These are phyloP conservation scores for Lonicera japonica DNA, from an alignment of 129 eudicot genomes.

Conservation along the genomic window DNA sequence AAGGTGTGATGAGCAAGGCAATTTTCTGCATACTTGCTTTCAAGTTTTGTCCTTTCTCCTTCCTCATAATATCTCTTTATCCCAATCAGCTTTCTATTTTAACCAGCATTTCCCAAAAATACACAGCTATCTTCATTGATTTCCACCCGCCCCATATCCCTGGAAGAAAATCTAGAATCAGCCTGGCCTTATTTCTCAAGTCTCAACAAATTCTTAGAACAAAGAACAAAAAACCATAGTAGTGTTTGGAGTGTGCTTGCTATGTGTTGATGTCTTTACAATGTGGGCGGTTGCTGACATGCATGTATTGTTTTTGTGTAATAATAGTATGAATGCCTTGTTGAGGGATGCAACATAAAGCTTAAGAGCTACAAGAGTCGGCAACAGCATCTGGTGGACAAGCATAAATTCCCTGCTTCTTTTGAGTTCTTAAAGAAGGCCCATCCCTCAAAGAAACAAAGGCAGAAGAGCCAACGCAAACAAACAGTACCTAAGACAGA, in stretches of 20 bases:
- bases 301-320: slow-evolving; percentile 11
- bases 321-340: slow-evolving; percentile 89
- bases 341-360: slow-evolving; percentile 78
- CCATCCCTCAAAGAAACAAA: slow-evolving; percentile 64
- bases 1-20: too few relatives aligned
- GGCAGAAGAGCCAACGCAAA: slow-evolving; percentile 56
- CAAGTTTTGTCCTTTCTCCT: too few relatives aligned
- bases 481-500: slow-evolving; percentile 30
- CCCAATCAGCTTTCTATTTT: too few relatives aligned
- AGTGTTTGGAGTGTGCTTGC: background rate
- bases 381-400: slow-evolving; percentile 90
- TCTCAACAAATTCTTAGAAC: too few relatives aligned
- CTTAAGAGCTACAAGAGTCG: slow-evolving; percentile 86
- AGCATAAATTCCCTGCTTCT: slow-evolving; percentile 79
- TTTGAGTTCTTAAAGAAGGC: slow-evolving; percentile 73
- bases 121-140: too few relatives aligned
- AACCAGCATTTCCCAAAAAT: too few relatives aligned
- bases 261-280: background rate
- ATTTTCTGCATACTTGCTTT: too few relatives aligned
- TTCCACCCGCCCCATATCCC: too few relatives aligned
- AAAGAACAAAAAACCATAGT: too few relatives aligned
- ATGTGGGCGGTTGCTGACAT: background rate
- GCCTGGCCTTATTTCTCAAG: too few relatives aligned
- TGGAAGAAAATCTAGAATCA: too few relatives aligned
- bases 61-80: too few relatives aligned